These are phyloP conservation scores for Crataegus laevigata DNA, from an alignment of 306 rosid genomes.

Conservation along the genomic window DNA sequence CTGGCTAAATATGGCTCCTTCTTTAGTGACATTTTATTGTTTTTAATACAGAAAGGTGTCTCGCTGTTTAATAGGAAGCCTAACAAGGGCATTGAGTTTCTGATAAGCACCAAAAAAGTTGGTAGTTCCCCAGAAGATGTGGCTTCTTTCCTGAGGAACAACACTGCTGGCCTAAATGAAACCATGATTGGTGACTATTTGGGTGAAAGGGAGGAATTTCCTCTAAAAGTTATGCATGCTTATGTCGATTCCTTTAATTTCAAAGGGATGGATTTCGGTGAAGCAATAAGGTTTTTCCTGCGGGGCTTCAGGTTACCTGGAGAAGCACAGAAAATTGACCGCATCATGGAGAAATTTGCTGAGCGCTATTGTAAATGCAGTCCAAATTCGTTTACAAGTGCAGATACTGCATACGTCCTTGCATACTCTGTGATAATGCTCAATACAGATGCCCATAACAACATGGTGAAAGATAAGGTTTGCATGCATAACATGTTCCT, in stretches of 20 bases:
- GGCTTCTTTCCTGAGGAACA: constrained; percentile 81
- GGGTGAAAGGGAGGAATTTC: constrained; percentile 95
- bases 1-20: constrained; percentile 13
- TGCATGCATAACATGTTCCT: constrained; percentile 23
- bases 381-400: constrained; percentile 91
- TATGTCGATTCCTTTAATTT: constrained; percentile 93
- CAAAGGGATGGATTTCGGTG: constrained; percentile 86
- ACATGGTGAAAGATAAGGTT: constrained; percentile 97
- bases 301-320: constrained; percentile 97
- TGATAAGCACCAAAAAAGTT: constrained; percentile 68
- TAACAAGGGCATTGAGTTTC: constrained; percentile 86
- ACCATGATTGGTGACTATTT: constrained; percentile 88
- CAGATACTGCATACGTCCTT: constrained; percentile 97
- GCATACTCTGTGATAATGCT: constrained; percentile 99
- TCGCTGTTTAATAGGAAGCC: constrained; percentile 89
- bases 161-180: constrained; percentile 71
- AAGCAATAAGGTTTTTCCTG: constrained; percentile 91
- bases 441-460: constrained; percentile 97
- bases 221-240: constrained; percentile 98
- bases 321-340: constrained; percentile 99
- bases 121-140: constrained; percentile 83
- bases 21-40: constrained; percentile 36
- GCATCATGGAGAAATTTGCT: constrained; percentile 99
- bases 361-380: constrained; percentile 98
- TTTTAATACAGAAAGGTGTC: constrained; percentile 89